These are phyloP conservation scores for Aspergillus tanneri DNA, from an alignment of 2,329 filamentous ascomycete species.

Conservation along the genomic window DNA sequence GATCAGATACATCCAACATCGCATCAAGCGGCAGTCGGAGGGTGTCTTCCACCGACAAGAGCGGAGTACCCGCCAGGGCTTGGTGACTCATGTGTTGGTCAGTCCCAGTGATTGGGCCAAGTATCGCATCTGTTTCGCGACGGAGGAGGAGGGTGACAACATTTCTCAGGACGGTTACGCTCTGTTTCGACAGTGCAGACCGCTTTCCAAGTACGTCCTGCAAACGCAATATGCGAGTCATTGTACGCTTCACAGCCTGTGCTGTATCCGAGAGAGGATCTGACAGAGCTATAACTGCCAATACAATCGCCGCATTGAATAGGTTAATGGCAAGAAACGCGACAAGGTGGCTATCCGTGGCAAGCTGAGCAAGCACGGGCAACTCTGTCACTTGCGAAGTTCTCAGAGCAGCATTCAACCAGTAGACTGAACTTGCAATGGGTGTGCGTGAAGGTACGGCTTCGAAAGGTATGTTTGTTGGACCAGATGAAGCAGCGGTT, in stretches of 20 bases:
- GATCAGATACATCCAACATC: slow-evolving; percentile 8
- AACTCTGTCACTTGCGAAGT: slow-evolving; percentile 40
- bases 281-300: slow-evolving; percentile 45
- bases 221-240: slow-evolving; percentile 44
- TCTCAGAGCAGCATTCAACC: slow-evolving; percentile 39
- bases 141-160: slow-evolving; percentile 25
- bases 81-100: neutral
- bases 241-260: slow-evolving; percentile 45
- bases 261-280: slow-evolving; percentile 45
- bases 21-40: slow-evolving; percentile 23
- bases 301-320: slow-evolving; percentile 47
- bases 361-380: slow-evolving; percentile 35
- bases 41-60: slow-evolving; percentile 26
- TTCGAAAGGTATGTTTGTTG: slow-evolving; percentile 7
- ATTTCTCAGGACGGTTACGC: slow-evolving; percentile 24
- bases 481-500: neutral
- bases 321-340: slow-evolving; percentile 49
- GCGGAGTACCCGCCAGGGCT: neutral
- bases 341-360: slow-evolving; percentile 45
- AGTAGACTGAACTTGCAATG: slow-evolving; percentile 20
- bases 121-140: slow-evolving; percentile 26
- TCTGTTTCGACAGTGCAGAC: slow-evolving; percentile 39
- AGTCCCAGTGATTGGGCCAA: slow-evolving; percentile 20
- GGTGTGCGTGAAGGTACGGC: slow-evolving; percentile 1
- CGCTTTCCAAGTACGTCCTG: slow-evolving; percentile 39